phyloP scores from a whole-genome alignment of 202 grass and related monocot genomes.

The Alloteropsis angusta region DNA sequence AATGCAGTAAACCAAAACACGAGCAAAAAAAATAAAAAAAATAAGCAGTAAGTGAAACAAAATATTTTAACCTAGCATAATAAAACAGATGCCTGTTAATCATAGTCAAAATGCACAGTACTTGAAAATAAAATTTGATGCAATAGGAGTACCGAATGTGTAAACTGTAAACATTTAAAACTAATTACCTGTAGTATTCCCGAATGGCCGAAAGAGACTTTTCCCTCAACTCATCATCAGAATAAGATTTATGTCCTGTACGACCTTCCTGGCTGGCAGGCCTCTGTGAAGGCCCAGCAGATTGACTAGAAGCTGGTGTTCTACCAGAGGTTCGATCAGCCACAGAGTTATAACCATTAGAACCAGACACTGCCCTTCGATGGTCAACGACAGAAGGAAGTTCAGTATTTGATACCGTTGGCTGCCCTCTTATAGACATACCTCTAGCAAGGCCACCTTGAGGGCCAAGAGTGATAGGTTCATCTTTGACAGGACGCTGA shows the following conservation, averaged over 20 bases:
- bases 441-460: constrained; percentile 82
- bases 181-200: constrained; percentile 80
- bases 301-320: constrained; percentile 24
- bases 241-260: constrained; percentile 47
- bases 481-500: constrained; percentile 63
- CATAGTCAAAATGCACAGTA: not conserved
- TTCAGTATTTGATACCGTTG: constrained; percentile 43
- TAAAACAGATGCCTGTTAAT: not conserved
- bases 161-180: not conserved
- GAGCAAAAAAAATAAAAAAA: not conserved
- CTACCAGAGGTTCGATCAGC: constrained; percentile 27
- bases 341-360: constrained; percentile 45
- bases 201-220: constrained; percentile 75
- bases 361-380: constrained; percentile 36
- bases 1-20: not conserved
- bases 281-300: constrained; percentile 43
- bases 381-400: constrained; percentile 34
- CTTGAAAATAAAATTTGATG: not conserved
- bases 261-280: constrained; percentile 33
- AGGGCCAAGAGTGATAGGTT: constrained; percentile 67
- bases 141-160: not conserved
- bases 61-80: not conserved
- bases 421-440: constrained; percentile 85
- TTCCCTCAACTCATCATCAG: constrained; percentile 54
- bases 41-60: not conserved